phyloP scores from a whole-genome alignment of 495 filamentous ascomycete genomes.

The Xylaria scruposa region DNA sequence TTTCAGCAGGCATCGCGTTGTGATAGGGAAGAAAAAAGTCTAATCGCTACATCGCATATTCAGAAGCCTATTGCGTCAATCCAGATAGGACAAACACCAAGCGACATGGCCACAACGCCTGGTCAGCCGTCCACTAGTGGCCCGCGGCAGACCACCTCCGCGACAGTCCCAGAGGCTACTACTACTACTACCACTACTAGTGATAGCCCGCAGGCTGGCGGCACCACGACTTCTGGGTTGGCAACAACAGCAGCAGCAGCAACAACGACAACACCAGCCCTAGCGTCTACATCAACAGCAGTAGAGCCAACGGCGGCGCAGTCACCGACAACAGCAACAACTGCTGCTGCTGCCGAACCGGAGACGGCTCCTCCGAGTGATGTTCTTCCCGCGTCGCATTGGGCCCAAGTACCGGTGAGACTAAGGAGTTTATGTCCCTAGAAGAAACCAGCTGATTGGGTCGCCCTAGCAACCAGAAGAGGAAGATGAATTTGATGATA shows the following conservation, averaged over 20 bases:
- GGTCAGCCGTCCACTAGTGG: conserved; percentile 16
- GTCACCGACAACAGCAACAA: neutral
- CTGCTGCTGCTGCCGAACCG: neutral
- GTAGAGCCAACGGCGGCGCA: conserved; percentile 1
- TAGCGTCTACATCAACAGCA: neutral
- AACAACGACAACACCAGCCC: too few species aligned
- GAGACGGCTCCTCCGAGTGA: conserved; percentile 6
- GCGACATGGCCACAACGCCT: conserved; percentile 13
- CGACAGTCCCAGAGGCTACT: conserved; percentile 2
- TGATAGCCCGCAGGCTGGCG: conserved; percentile 5
- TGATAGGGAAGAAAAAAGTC: neutral
- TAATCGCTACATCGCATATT: neutral
- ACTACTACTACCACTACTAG: conserved; percentile 20
- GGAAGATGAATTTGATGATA: conserved; percentile 33
- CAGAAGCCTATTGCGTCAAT: too few species aligned
- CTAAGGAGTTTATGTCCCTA: neutral
- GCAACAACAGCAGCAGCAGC: conserved; percentile 4
- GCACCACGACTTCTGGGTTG: neutral
- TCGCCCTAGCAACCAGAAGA: conserved; percentile 14
- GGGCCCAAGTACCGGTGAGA: conserved; percentile 33
- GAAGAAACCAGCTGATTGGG: conserved; percentile 14
- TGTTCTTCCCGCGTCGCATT: conserved; percentile 42
- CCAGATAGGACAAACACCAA: neutral
- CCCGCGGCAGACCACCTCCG: conserved; percentile 18
- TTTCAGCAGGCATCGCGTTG: neutral